These are phyloP conservation scores for Hygrocybe punicea DNA, from an alignment of 768 basidiomycete genomes.

Conservation along the genomic window DNA sequence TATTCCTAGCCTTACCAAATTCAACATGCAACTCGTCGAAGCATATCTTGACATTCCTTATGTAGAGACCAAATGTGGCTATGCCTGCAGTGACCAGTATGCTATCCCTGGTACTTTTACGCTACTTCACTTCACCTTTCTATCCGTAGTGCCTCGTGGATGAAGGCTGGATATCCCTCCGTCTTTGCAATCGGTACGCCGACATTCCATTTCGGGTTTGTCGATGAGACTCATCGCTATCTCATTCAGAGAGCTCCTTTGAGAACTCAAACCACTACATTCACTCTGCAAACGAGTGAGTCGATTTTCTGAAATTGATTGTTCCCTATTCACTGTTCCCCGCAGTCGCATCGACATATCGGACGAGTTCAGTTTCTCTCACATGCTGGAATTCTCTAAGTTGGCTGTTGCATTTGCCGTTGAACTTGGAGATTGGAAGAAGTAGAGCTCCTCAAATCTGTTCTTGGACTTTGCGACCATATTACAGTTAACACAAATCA, in stretches of 20 bases:
- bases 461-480: neutral
- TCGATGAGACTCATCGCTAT: conserved; percentile 13
- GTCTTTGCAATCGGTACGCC: conserved; percentile 75
- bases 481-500: neutral
- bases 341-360: conserved; percentile 78
- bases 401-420: conserved; percentile 75
- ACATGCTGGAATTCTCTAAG: conserved; percentile 89
- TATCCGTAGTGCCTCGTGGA: conserved; percentile 65
- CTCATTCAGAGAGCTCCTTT: conserved; percentile 58
- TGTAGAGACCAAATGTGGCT: conserved; percentile 84
- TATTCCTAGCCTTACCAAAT: conserved; percentile 62
- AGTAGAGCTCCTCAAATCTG: conserved; percentile 18
- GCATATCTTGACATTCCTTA: conserved; percentile 82
- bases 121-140: conserved; percentile 21
- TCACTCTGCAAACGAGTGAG: conserved; percentile 78
- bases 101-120: conserved; percentile 27
- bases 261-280: conserved; percentile 80
- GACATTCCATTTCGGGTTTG: conserved; percentile 14
- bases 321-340: conserved; percentile 16
- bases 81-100: conserved; percentile 93
- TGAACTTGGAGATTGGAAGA: conserved; percentile 58
- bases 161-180: conserved; percentile 79
- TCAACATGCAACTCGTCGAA: conserved; percentile 75
- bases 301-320: conserved; percentile 13
- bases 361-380: conserved; percentile 83